A percentile compares a stretch with the other conserved stretches of the same genome.
These are phyloP conservation scores for Verbascum thapsus DNA, from an alignment of 257 asterid species.

Conservation along the genomic window DNA sequence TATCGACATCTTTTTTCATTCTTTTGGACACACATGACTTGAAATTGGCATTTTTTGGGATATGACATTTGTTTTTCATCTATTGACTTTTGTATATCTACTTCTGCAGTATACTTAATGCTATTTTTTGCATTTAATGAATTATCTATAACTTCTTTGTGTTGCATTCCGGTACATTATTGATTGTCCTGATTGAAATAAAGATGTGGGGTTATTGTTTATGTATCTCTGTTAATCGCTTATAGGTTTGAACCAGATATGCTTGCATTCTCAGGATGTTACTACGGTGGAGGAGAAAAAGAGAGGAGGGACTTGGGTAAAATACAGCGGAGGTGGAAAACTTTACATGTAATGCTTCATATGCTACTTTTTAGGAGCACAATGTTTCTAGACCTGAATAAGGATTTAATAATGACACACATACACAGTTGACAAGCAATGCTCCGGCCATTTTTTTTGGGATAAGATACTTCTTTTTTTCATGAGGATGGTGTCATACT, in stretches of 20 bases:
- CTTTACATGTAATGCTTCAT: constrained; percentile 77
- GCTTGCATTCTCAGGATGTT: constrained; percentile 99
- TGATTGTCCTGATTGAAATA: constrained; percentile 12
- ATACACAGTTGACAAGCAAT: not conserved
- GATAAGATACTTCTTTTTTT: not conserved
- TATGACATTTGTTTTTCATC: constrained; percentile 17
- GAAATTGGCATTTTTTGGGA: constrained; percentile 14
- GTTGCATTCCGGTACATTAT: constrained; percentile 5
- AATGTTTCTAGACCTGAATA: constrained; percentile 17
- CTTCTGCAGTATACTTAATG: constrained; percentile 20
- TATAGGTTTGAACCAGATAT: constrained; percentile 98
- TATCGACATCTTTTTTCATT: constrained; percentile 1
- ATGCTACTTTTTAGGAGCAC: constrained; percentile 3
- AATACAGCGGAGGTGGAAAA: constrained; percentile 93
- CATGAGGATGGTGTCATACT: constrained; percentile 12
- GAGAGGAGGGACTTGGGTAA: constrained; percentile 85
- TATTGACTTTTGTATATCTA: too few species aligned
- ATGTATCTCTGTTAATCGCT: constrained; percentile 22
- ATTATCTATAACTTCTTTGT: constrained; percentile 14
- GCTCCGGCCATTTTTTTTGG: constrained; percentile 5
- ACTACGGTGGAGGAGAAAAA: constrained; percentile 96
- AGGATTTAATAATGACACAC: constrained; percentile 13
- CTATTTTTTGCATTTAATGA: constrained; percentile 16
- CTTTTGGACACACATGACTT: not conserved
- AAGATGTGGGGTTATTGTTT: constrained; percentile 20